phyloP scores from a whole-genome alignment of 148 eudicot genomes.

The Cornus kousa region DNA sequence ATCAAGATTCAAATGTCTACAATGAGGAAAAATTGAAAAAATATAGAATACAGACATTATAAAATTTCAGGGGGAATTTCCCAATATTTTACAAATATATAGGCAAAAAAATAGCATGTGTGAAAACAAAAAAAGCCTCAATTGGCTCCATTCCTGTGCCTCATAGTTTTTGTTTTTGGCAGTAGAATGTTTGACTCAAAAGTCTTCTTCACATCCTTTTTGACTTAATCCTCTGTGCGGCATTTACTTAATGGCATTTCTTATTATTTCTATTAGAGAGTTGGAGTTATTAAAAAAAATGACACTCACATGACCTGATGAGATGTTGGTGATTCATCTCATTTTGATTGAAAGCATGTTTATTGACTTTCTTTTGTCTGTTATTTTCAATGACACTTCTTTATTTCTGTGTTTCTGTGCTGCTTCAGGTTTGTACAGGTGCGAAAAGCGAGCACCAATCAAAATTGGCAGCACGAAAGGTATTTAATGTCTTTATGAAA shows the following conservation, averaged over 20 bases:
- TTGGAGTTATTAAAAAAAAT: background rate
- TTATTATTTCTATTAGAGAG: background rate
- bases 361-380: background rate
- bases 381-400: background rate
- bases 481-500: slow-evolving; percentile 4
- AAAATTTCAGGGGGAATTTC: too few relatives aligned
- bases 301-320: background rate
- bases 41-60: too few relatives aligned
- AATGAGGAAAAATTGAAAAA: too few relatives aligned
- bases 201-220: background rate
- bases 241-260: background rate
- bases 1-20: too few relatives aligned
- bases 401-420: background rate
- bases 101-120: too few relatives aligned
- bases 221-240: background rate
- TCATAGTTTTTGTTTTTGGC: background rate
- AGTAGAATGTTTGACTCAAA: background rate
- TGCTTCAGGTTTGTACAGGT: slow-evolving; percentile 73
- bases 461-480: slow-evolving; percentile 79
- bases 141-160: background rate
- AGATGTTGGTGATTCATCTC: background rate
- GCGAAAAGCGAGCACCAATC: slow-evolving; percentile 89
- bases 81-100: too few relatives aligned
- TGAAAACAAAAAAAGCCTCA: too few relatives aligned
- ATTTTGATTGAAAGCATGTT: background rate